phyloP scores from a whole-genome alignment of 2,329 filamentous ascomycete species.

The Rhynchosporium agropyri region DNA sequence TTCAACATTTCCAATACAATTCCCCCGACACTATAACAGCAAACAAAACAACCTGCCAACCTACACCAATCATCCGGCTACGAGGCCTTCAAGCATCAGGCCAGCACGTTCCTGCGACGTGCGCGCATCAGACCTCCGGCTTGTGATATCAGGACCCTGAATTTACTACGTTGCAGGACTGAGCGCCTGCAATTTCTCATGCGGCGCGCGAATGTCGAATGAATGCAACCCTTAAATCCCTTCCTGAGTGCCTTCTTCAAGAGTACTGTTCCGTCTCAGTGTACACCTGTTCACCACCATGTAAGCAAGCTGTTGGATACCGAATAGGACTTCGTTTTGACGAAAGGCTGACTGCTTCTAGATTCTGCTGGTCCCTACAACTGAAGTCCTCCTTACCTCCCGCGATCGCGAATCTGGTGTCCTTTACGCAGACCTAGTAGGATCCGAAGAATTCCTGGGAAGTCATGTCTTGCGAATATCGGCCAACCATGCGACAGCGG shows the following conservation, averaged over 20 bases:
- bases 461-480: slow-evolving; percentile 95
- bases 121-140: slow-evolving; percentile 10
- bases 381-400: slow-evolving; percentile 84
- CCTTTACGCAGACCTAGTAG: slow-evolving; percentile 76
- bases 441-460: slow-evolving; percentile 90
- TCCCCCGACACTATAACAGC: slow-evolving; percentile 10
- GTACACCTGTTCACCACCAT: slow-evolving; percentile 87
- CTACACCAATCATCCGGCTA: slow-evolving; percentile 19
- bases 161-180: slow-evolving; percentile 33
- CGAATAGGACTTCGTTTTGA: background rate
- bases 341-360: slow-evolving; percentile 39
- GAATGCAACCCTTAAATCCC: slow-evolving; percentile 99
- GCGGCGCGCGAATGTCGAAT: slow-evolving; percentile 48
- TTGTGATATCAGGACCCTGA: slow-evolving; percentile 27
- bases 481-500: slow-evolving; percentile 51
- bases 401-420: slow-evolving; percentile 85
- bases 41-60: slow-evolving; percentile 1
- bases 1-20: slow-evolving; percentile 12
- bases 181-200: slow-evolving; percentile 34
- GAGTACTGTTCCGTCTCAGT: slow-evolving; percentile 89
- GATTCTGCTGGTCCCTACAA: slow-evolving; percentile 90
- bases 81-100: slow-evolving; percentile 10
- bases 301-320: slow-evolving; percentile 46
- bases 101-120: background rate
- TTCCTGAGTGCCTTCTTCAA: slow-evolving; percentile 99